These are phyloP conservation scores for Crithidia bombi DNA, from an alignment of 208 protist species.

Conservation along the genomic window DNA sequence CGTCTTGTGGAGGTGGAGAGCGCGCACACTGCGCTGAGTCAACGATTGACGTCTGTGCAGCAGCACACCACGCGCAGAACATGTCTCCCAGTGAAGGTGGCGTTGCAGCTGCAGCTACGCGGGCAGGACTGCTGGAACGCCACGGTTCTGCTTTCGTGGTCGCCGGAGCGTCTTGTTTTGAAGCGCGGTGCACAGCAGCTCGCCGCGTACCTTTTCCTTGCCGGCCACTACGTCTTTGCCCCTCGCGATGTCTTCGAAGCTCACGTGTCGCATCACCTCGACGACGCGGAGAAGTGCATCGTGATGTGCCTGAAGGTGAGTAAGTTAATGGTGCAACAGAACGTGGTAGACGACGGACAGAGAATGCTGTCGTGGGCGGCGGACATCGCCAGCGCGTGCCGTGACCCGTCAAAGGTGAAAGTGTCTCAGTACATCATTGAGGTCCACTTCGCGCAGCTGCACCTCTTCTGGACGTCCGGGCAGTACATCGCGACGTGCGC, in stretches of 20 bases:
- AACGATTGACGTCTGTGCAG: neutral
- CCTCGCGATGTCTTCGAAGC: slow-evolving; percentile 27
- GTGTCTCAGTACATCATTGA: slow-evolving; percentile 31
- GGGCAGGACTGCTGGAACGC: slow-evolving; percentile 68
- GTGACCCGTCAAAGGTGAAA: neutral
- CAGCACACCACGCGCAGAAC: neutral
- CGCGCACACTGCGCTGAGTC: neutral
- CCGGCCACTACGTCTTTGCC: slow-evolving; percentile 65
- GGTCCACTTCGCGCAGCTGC: slow-evolving; percentile 59
- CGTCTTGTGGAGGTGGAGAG: neutral
- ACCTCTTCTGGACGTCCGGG: slow-evolving; percentile 38
- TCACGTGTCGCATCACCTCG: slow-evolving; percentile 59
- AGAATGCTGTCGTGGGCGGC: slow-evolving; percentile 31
- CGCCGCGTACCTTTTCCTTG: slow-evolving; percentile 56
- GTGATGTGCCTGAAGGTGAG: slow-evolving; percentile 83
- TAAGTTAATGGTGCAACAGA: slow-evolving; percentile 31
- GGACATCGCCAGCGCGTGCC: slow-evolving; percentile 13
- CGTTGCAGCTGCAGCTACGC: slow-evolving; percentile 43
- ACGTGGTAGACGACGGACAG: slow-evolving; percentile 12
- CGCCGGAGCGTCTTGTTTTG: slow-evolving; percentile 21
- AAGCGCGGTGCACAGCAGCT: slow-evolving; percentile 37
- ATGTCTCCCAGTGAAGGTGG: slow-evolving; percentile 46
- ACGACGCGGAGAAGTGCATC: slow-evolving; percentile 72
- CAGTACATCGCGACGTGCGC: slow-evolving; percentile 23
- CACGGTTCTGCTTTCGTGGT: slow-evolving; percentile 38